A percentile compares a stretch with the other conserved stretches of the same genome.
Evolutionary conservation across 2,329 filamentous ascomycete species (phyloP).

Genomic region (Ophiostoma himal-ulmi): DNA sequence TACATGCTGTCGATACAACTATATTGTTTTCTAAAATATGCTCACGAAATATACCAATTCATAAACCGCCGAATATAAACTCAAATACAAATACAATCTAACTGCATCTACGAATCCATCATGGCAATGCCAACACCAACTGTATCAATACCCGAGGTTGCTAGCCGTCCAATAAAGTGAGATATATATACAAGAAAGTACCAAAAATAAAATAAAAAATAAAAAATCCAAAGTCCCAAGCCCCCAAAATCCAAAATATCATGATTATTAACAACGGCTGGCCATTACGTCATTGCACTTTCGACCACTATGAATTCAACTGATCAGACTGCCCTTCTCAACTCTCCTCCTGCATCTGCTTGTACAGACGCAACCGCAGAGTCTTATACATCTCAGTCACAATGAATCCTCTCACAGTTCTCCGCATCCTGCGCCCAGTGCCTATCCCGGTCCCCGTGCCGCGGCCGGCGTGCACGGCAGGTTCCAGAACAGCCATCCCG

Average conservation of each 20-base stretch:
- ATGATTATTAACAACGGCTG: neutral
- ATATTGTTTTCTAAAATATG: too few species aligned
- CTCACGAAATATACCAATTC: too few species aligned
- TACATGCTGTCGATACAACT: too few species aligned
- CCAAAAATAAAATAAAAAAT: neutral
- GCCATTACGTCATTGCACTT: neutral
- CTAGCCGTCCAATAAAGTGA: neutral
- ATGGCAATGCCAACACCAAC: too few species aligned
- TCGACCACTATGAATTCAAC: neutral
- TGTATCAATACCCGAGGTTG: too few species aligned
- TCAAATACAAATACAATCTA: neutral
- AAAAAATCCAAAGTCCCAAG: neutral
- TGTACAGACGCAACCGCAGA: too few species aligned
- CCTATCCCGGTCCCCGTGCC: conserved; percentile 3
- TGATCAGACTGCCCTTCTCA: neutral
- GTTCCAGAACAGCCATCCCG: neutral
- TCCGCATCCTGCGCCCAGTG: neutral
- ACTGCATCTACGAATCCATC: neutral
- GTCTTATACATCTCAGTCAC: neutral
- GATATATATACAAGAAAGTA: too few species aligned
- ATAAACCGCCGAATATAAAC: neutral
- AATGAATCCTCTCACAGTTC: neutral
- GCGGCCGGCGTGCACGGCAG: neutral
- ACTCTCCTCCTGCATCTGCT: neutral
- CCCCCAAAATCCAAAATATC: neutral